Evolutionary conservation across 257 asterid species (phyloP), one percentile per base, ranked within the genome.

Genomic region (Przewalskia tangutica): DNA sequence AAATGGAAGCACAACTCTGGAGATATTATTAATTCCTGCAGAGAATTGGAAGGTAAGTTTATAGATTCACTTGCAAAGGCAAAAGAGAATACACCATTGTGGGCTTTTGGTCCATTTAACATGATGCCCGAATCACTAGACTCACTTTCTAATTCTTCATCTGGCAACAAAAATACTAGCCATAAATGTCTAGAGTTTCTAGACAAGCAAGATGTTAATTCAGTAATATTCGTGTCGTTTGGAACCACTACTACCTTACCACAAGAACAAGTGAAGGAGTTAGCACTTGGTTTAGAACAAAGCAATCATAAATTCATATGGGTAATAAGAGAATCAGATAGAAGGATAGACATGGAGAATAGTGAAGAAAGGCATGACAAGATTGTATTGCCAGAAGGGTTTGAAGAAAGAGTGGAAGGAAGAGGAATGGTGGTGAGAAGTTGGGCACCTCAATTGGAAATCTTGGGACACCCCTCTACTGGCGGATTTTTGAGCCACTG

Each of bases 401-500:
- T 67, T 67, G 77, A 67, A 67, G 77, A 67, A 67, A 67, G 53
- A 67, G 77, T 67, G 14, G 32, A 67, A 67, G 77, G 77, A 40
- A 67, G 53, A 67, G 77, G 77, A 67, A 67, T 67, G 53, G 53
- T 67, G 13, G 77, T 67, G 53, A 67, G 77, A 2, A 67, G 77
- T 67, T 67, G 77, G 77, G 77, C 77, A 17, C 77, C 77, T 0
- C 77, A 67, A 20, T 38, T 67, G 32, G 77, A 67, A 4, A 38
- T 67, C 8, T 67, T 67, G 12, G 77, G 53, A 11, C 77, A 67
- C 17, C 77, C 32, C 4, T 38, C 77, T 38, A 67, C 77, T 1
- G 53, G 77, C 8, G 53, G 77, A 1, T 67, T 67, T 67, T 40
- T 67, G 77, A 67, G 77, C 12, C 77, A 67, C 17, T 67, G 77